Evolutionary conservation across 2,329 filamentous ascomycete genomes (phyloP).

Genomic region (Ophiocordyceps camponoti-leonardi): DNA sequence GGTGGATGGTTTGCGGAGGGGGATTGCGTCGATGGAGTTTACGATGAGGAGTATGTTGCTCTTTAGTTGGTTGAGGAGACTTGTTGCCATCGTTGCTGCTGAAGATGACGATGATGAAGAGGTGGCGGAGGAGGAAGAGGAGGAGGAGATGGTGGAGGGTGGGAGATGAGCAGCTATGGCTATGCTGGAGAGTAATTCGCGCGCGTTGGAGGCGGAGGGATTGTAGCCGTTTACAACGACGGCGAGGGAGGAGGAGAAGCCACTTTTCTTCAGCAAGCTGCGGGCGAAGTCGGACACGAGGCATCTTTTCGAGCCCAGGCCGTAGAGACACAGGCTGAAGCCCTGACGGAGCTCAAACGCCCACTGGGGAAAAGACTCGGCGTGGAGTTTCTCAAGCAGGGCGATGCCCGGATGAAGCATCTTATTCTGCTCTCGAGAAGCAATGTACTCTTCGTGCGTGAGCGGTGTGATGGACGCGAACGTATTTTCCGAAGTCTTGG

Average conservation of each 20-base stretch:
- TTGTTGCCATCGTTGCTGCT: constrained; percentile 46
- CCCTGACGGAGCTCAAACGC: constrained; percentile 71
- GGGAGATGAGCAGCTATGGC: constrained; percentile 40
- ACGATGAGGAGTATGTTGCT: constrained; percentile 41
- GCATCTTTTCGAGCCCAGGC: constrained; percentile 74
- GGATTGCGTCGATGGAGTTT: constrained; percentile 70
- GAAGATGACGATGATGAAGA: constrained; percentile 46
- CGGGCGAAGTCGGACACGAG: constrained; percentile 55
- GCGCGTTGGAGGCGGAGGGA: constrained; percentile 40
- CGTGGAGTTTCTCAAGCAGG: constrained; percentile 58
- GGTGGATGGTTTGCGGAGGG: constrained; percentile 52
- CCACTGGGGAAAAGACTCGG: constrained; percentile 80
- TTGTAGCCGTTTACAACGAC: constrained; percentile 80
- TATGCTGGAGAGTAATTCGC: constrained; percentile 54
- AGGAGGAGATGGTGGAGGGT: constrained; percentile 34
- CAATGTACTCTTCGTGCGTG: constrained; percentile 85
- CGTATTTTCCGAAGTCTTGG: constrained; percentile 77
- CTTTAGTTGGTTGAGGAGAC: constrained; percentile 28
- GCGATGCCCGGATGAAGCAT: constrained; percentile 53
- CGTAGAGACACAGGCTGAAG: constrained; percentile 83
- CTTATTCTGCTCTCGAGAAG: constrained; percentile 43
- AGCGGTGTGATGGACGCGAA: constrained; percentile 59
- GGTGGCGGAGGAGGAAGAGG: constrained; percentile 31
- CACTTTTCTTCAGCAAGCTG: constrained; percentile 6
- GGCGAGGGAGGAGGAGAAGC: constrained; percentile 24